A percentile compares a stretch with the other conserved stretches of the same genome.
These are phyloP conservation scores for Pythium periplocum DNA, from an alignment of 352 stramenopile species.

Conservation along the genomic window DNA sequence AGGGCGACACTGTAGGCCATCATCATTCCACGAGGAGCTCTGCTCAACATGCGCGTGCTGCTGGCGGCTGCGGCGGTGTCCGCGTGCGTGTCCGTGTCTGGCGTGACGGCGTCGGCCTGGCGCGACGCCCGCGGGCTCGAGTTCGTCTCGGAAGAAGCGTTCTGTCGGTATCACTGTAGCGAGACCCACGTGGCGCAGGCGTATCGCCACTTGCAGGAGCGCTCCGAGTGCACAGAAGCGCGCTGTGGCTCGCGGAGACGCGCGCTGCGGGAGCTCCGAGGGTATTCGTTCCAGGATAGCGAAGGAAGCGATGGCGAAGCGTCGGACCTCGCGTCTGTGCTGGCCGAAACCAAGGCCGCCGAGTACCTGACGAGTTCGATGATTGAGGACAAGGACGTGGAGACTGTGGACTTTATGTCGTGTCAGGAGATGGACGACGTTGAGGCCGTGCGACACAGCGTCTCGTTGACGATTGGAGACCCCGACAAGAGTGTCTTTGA, in stretches of 20 bases:
- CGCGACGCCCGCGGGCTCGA: constrained; percentile 28
- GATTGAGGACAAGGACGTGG: constrained; percentile 37
- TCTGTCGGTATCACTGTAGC: constrained; percentile 63
- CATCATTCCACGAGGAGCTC: not conserved
- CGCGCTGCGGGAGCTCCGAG: constrained; percentile 9
- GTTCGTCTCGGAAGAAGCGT: constrained; percentile 41
- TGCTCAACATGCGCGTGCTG: too few species aligned
- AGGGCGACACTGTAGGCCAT: too few species aligned
- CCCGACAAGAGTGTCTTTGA: constrained; percentile 35
- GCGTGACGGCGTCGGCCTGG: not conserved
- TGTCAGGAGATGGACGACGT: constrained; percentile 18
- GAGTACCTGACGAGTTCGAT: not conserved
- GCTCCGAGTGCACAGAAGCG: constrained; percentile 28
- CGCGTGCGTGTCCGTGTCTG: not conserved
- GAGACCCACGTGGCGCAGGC: constrained; percentile 31
- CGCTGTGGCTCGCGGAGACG: constrained; percentile 20
- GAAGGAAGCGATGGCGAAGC: too few species aligned
- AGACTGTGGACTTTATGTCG: constrained; percentile 44
- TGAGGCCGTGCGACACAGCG: constrained; percentile 21
- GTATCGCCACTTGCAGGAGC: constrained; percentile 30
- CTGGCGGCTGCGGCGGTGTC: not conserved
- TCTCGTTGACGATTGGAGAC: constrained; percentile 47
- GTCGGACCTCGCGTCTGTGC: constrained; percentile 12
- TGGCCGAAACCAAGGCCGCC: constrained; percentile 15
- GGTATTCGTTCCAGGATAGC: constrained; percentile 8